A percentile compares a stretch with the other conserved stretches of the same genome.
phyloP scores from a whole-genome alignment of 164 flowering plant genomes.

The Macadamia tetraphylla region DNA sequence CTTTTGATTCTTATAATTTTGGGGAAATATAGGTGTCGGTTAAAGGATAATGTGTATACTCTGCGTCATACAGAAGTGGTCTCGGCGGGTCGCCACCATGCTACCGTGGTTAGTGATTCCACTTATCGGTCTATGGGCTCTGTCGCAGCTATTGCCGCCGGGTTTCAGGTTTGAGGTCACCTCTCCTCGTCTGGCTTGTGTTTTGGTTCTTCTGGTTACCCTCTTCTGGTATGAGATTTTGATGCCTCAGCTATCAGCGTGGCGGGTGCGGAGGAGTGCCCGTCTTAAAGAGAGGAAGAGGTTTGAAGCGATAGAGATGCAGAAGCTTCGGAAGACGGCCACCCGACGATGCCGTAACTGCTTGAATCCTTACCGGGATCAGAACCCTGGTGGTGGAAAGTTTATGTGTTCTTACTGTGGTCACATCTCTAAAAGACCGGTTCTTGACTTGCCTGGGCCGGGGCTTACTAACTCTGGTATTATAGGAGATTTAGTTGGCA shows the following conservation, averaged over 20 bases:
- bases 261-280: constrained; percentile 78
- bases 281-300: constrained; percentile 68
- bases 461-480: constrained; percentile 55
- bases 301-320: constrained; percentile 76
- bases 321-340: constrained; percentile 85
- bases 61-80: constrained; percentile 95
- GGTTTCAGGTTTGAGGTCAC: constrained; percentile 86
- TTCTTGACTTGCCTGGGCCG: constrained; percentile 69
- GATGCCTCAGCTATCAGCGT: constrained; percentile 91
- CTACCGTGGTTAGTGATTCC: constrained; percentile 97
- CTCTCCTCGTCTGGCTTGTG: constrained; percentile 89
- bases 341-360: constrained; percentile 82
- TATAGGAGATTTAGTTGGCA: constrained; percentile 65
- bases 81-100: constrained; percentile 89
- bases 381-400: constrained; percentile 90
- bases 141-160: constrained; percentile 88
- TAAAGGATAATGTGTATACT: constrained; percentile 95
- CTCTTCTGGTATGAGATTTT: constrained; percentile 93
- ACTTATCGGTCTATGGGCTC: constrained; percentile 82
- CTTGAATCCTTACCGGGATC: constrained; percentile 77
- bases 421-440: constrained; percentile 87
- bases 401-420: constrained; percentile 98
- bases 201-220: constrained; percentile 78
- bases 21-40: constrained; percentile 31
- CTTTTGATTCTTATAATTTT: constrained; percentile 5